Base-by-base conservation (phyloP, 1,284 basidiomycete genomes). In the Entoloma clypeatum region DNA sequence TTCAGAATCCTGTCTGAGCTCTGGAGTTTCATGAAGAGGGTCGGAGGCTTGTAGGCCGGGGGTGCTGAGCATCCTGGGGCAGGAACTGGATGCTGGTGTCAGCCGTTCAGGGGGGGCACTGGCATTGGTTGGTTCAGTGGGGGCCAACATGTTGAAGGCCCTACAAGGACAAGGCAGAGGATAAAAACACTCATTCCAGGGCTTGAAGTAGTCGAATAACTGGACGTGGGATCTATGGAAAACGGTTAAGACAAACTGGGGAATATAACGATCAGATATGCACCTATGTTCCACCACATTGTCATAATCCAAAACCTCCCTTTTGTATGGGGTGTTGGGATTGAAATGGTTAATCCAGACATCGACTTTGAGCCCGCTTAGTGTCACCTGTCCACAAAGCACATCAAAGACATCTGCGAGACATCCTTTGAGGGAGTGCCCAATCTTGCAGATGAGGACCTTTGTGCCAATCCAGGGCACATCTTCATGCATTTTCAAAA, bases 251-350 rank as follows among this genome's bases (percentile, higher is more conserved):
- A 16, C 18, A 18, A 36, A 26, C 17, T 6, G 11, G 17, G n/a
- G 18, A 16, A 6, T 7, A 36, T 23, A 26, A 23, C 23, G 18
- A 16, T 36, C 25, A 25, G 21, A 17, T 18, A 27, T 26, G 19
- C 28, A 37, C 25, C 3, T 24, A 26, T 14, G 24, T 37, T 37
- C 36, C 14, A 28, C 24, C 19, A 37, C 24, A 13, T 37, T 18
- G 16, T 37, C 25, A 37, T 37, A 37, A 26, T 37, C 36, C 16
- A 37, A 37, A 17, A 37, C 16, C 14, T 27, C 14, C 8, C n/a
- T 37, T 28, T 25, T 28, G 36, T 26, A 37, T 37, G 24, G 25
- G 19, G 17, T 23, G 14, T 14, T 18, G 22, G 36, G 26, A 26
- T 27, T 27, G 5, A 37, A 7, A 18, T 37, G 36, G 36, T 8